Evolutionary conservation across 2,329 filamentous ascomycete species (phyloP).

Genomic region (Cyphellophora attinorum): DNA sequence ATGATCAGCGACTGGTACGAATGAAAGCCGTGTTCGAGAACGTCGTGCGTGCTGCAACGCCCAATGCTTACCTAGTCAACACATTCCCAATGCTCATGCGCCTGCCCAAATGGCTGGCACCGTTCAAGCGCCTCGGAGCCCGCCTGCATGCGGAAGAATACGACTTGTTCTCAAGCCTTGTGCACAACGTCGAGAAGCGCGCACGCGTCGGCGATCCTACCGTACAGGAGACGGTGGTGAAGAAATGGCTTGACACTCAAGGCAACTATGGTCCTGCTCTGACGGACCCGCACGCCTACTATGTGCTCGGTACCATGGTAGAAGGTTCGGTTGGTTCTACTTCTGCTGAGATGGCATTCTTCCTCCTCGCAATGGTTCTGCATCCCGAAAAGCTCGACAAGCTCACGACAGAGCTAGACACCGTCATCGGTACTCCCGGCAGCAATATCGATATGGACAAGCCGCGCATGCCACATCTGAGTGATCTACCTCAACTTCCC

Average conservation of each 20-base stretch:
- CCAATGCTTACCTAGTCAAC: constrained; percentile 28
- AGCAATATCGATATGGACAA: no score
- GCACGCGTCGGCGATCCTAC: no score
- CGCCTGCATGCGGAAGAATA: constrained; percentile 18
- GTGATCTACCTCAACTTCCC: no score
- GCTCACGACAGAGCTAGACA: constrained; percentile 26
- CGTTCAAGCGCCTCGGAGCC: constrained; percentile 22
- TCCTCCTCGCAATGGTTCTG: constrained; percentile 21
- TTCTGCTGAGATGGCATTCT: constrained; percentile 21
- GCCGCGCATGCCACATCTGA: no score
- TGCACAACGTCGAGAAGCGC: no score
- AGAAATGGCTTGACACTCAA: no score
- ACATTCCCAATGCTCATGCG: constrained; percentile 22
- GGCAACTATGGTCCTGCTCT: no score
- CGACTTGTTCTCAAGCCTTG: no score
- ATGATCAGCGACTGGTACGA: constrained; percentile 22
- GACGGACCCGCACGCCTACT: no score
- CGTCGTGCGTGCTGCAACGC: constrained; percentile 26
- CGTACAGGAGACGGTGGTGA: no score
- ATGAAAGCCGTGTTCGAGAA: constrained; percentile 25
- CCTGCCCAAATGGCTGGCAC: constrained; percentile 20
- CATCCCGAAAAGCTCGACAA: constrained; percentile 15
- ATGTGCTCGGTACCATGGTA: constrained; percentile 23
- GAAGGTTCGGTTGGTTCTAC: constrained; percentile 24
- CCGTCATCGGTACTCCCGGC: no score